Conservation (phyloP, 345 rosid genomes). For the thale cress (Arabidopsis thaliana) region TAIR10.1 NC_003075.7:15519501-15520000, state of each 20-base stretch:
- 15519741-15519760: constrained; percentile 21
- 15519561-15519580: constrained; percentile 94
- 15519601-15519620: constrained; percentile 74
- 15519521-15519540: not conserved
- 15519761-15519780: constrained; percentile 9
- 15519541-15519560: constrained; percentile 66
- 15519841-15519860: constrained; percentile 14
- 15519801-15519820: constrained; percentile 27
- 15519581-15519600: constrained; percentile 83
- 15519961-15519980: no score
- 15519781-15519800: constrained; percentile 3
- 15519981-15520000: no score
- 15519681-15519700: constrained; percentile 56
- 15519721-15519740: constrained; percentile 19
- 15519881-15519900: constrained; percentile 29
- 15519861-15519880: constrained; percentile 28
- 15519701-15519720: constrained; percentile 27
- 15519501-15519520: not conserved
- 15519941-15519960: not conserved
- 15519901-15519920: not conserved
- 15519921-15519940: constrained; percentile 17
- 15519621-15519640: constrained; percentile 76
- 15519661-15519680: constrained; percentile 59
- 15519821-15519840: not conserved
- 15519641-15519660: constrained; percentile 67